Evolutionary conservation across 257 asterid genomes (phyloP).

Genomic region (Solanum infundibuliforme): DNA sequence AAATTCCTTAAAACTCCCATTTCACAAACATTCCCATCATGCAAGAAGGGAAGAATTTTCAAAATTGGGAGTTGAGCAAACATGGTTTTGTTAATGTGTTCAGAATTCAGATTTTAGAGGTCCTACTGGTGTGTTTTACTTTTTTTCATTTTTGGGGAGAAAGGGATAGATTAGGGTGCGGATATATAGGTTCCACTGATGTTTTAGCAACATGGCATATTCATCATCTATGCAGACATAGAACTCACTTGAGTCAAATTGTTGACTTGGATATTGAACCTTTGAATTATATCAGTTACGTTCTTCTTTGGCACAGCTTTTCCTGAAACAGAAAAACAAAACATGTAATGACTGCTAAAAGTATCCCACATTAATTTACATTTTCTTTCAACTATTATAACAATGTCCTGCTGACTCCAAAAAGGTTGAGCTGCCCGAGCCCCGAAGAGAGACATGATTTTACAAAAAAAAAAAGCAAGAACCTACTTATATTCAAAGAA

Average conservation of each 20-base stretch:
- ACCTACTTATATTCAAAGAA: neutral
- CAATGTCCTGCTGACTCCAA: neutral
- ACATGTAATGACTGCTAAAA: neutral
- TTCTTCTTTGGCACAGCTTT: constrained; percentile 59
- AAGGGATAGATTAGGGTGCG: neutral
- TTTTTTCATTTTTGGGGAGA: neutral
- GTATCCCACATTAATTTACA: neutral
- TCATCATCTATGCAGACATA: neutral
- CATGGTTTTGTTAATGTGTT: neutral
- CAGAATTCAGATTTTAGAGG: neutral
- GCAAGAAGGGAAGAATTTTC: neutral
- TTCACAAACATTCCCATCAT: neutral
- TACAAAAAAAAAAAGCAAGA: neutral
- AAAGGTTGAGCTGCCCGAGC: neutral
- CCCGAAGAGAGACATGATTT: neutral
- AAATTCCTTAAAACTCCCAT: neutral
- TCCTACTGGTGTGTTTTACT: neutral
- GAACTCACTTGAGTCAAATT: constrained; percentile 90
- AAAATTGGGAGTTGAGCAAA: neutral
- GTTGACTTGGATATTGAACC: constrained; percentile 88
- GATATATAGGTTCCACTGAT: neutral
- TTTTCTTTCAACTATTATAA: neutral
- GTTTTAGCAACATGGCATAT: neutral
- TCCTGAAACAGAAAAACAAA: constrained; percentile 29
- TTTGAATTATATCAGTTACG: constrained; percentile 44